Evolutionary conservation across 768 basidiomycete species (phyloP), one percentile per base, ranked within the genome.

Genomic region (Suillus clintonianus): DNA sequence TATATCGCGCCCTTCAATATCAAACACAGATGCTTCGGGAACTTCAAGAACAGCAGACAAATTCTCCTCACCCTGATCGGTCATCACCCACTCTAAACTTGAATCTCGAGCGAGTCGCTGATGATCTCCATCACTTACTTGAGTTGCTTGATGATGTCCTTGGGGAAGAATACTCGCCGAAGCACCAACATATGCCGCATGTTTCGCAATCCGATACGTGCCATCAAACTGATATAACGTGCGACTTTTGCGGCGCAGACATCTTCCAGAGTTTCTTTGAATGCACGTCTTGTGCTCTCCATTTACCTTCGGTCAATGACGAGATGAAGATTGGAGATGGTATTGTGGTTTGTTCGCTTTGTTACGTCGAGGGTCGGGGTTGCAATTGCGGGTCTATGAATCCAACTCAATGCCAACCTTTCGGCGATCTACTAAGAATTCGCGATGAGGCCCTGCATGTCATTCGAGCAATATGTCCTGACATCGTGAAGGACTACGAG

Each of bases 241-340:
- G 93, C 69, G 92, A 94, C 71, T 94, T 92, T 71, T 95, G 93
- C 68, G 88, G 86, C 19, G 85, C 84, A 3, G 93, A 95, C 69
- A 84, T 95, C 64, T 94, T 94, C 67, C 88, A 92, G 66, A 88
- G 89, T 64, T 93, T 88, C 72, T 90, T 94, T 65, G 87, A 90
- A 71, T 94, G 92, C 70, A 70, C 72, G 2, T 63, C 67, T 1
- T 90, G 91, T 68, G 74, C 77, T 63, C 53, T 67, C n/a, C 30
- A 63, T 7, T 56, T 64, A 47, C 61, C 69, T 30, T 54, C 4
- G 32, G 64, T 67, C 9, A 14, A 45, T 13, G 66, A 57, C 47
- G 54, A 73, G 55, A 43, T 73, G 13, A 69, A 63, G 19, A 68
- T 69, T 13, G 83, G 82, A 1, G 80, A 81, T 64, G 83, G 81